A percentile compares a stretch with the other conserved stretches of the same genome.
phyloP scores from a whole-genome alignment of 1,139 yeast genomes.

The Sugiyamaella castrensis region DNA sequence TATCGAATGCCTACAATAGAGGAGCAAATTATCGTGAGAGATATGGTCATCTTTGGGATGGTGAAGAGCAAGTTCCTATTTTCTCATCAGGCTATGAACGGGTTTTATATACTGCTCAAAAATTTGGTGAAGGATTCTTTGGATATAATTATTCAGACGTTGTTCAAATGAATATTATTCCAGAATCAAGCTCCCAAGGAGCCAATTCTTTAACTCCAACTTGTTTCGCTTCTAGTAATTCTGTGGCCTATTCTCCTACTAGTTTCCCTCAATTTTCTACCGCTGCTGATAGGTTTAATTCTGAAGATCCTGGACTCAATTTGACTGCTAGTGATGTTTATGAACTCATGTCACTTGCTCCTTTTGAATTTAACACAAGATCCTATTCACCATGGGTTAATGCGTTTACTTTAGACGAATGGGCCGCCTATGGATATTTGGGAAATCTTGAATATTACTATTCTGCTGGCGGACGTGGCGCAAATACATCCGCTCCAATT shows the following conservation, averaged over 20 bases:
- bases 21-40: conserved; percentile 39
- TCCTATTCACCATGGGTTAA: conserved; percentile 56
- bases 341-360: conserved; percentile 50
- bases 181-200: conserved; percentile 40
- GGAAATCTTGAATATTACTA: conserved; percentile 46
- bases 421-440: conserved; percentile 46
- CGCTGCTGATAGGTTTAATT: conserved; percentile 43
- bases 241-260: conserved; percentile 23
- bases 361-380: conserved; percentile 54
- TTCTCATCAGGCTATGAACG: conserved; percentile 43
- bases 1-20: conserved; percentile 29
- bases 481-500: conserved; percentile 43
- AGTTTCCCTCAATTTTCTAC: conserved; percentile 34
- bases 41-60: conserved; percentile 41
- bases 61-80: conserved; percentile 36
- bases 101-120: conserved; percentile 41
- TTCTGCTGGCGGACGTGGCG: conserved; percentile 55
- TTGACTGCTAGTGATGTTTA: conserved; percentile 44
- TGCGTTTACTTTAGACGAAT: conserved; percentile 55
- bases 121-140: conserved; percentile 44
- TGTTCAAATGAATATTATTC: conserved; percentile 39
- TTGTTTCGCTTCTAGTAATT: conserved; percentile 19
- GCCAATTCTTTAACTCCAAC: conserved; percentile 43
- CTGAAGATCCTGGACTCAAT: conserved; percentile 45
- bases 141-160: conserved; percentile 38